Conservation (phyloP, 352 stramenopile species). For the Pythium oligandrum region DNA sequence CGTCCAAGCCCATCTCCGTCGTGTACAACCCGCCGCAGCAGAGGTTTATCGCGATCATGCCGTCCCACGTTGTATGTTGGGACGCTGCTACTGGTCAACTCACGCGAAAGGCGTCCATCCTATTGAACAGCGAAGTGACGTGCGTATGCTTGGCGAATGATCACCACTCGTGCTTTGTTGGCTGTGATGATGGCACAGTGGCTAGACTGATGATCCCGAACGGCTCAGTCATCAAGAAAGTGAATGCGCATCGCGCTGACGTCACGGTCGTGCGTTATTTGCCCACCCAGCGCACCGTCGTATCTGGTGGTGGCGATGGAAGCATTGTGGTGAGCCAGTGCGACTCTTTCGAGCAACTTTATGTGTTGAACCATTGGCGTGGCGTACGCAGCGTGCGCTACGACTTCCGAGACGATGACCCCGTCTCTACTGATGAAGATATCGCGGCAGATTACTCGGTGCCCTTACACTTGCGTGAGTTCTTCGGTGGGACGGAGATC, state of each 20-base stretch:
- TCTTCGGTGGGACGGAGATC: slow-evolving; percentile 32
- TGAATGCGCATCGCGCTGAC: slow-evolving; percentile 19
- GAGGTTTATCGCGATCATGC: slow-evolving; percentile 29
- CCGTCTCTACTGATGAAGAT: too few species aligned
- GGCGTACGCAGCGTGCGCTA: slow-evolving; percentile 12
- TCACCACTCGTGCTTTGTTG: slow-evolving; percentile 38
- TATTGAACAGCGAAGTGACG: slow-evolving; percentile 23
- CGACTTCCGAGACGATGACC: background rate
- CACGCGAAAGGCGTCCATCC: slow-evolving; percentile 14
- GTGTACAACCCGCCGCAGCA: slow-evolving; percentile 21
- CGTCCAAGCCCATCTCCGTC: slow-evolving; percentile 28
- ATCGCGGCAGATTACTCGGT: slow-evolving; percentile 20
- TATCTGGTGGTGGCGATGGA: slow-evolving; percentile 26
- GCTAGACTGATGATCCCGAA: slow-evolving; percentile 34
- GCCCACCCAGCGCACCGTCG: slow-evolving; percentile 10
- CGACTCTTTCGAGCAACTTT: slow-evolving; percentile 27
- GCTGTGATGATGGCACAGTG: slow-evolving; percentile 30
- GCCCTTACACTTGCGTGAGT: slow-evolving; percentile 20
- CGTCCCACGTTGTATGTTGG: slow-evolving; percentile 26
- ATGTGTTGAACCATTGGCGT: slow-evolving; percentile 41
- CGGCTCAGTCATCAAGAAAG: slow-evolving; percentile 23
- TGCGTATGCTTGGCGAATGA: slow-evolving; percentile 30
- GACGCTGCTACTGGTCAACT: slow-evolving; percentile 18
- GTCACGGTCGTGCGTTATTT: slow-evolving; percentile 23
- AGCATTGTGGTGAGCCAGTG: slow-evolving; percentile 28